phyloP scores from a whole-genome alignment of 805 yeast genomes.

The Wickerhamiella musiphila region DNA sequence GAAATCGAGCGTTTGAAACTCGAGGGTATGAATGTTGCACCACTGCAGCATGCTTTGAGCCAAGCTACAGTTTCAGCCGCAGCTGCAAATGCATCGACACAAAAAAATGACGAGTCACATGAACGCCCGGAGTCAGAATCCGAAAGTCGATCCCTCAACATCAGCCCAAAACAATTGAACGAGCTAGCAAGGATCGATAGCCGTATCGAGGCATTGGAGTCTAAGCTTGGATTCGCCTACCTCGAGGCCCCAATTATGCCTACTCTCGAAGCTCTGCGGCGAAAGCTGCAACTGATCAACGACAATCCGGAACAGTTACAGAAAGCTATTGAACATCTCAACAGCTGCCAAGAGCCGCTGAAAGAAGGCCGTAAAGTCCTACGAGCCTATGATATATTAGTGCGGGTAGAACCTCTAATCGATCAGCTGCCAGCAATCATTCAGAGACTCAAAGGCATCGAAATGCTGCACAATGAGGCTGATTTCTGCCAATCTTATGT shows the following conservation, averaged over 20 bases:
- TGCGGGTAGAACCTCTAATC: slow-evolving; percentile 1
- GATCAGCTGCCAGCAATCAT: slow-evolving; percentile 1
- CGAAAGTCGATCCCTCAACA: background rate
- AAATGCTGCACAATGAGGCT: slow-evolving; percentile 1
- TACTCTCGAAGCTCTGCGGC: background rate
- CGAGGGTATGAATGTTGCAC: no score
- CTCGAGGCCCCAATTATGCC: background rate
- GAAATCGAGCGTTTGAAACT: background rate
- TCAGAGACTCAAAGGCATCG: slow-evolving; percentile 2
- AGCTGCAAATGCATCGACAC: no score
- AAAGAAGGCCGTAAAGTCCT: background rate
- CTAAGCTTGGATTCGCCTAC: slow-evolving; percentile 1
- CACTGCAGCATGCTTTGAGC: no score
- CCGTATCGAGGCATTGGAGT: background rate
- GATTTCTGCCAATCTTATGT: background rate
- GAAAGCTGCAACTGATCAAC: slow-evolving; percentile 1
- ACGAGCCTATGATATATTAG: background rate
- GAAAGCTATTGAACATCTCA: background rate
- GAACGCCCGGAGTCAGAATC: no score
- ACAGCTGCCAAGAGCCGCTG: background rate
- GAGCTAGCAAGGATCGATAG: background rate
- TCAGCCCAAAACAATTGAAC: background rate
- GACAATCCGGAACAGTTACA: slow-evolving; percentile 1
- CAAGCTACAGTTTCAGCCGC: no score
- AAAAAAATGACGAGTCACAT: no score